These are phyloP conservation scores for Pythium periplocum DNA, from an alignment of 352 stramenopile species.

Conservation along the genomic window DNA sequence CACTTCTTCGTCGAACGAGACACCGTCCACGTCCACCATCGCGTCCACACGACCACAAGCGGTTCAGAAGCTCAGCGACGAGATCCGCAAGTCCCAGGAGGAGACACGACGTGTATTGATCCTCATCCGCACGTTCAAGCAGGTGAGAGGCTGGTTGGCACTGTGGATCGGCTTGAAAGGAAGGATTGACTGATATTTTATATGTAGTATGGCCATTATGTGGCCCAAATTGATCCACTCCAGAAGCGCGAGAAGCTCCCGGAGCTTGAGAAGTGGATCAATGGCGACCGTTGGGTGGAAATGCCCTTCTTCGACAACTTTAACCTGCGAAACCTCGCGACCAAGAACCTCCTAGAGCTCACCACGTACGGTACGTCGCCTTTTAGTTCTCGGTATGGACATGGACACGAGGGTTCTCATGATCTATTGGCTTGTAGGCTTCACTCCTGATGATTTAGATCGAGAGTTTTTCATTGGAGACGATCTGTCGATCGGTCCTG, in stretches of 20 bases:
- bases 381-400: neutral
- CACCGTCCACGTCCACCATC: neutral
- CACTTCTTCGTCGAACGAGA: neutral
- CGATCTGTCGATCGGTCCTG: slow-evolving; percentile 75
- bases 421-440: slow-evolving; percentile 41
- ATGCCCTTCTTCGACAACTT: slow-evolving; percentile 87
- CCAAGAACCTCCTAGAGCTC: slow-evolving; percentile 79
- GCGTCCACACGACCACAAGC: neutral
- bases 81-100: slow-evolving; percentile 81
- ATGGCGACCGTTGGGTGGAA: slow-evolving; percentile 77
- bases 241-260: slow-evolving; percentile 80
- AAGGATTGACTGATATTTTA: neutral
- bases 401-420: neutral
- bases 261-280: slow-evolving; percentile 83
- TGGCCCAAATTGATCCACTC: slow-evolving; percentile 86
- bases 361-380: slow-evolving; percentile 57
- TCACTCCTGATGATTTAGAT: slow-evolving; percentile 87
- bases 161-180: neutral
- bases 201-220: slow-evolving; percentile 74
- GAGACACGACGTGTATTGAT: slow-evolving; percentile 77
- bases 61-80: slow-evolving; percentile 67
- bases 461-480: slow-evolving; percentile 91
- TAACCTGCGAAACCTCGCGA: slow-evolving; percentile 75
- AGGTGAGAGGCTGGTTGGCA: slow-evolving; percentile 19
- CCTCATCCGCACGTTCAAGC: slow-evolving; percentile 86